Percentiles rank a stretch among this genome's conserved stretches.
These are phyloP conservation scores for Stagonosporopsis vannaccii DNA, from an alignment of 2,329 filamentous ascomycete genomes.

Conservation along the genomic window DNA sequence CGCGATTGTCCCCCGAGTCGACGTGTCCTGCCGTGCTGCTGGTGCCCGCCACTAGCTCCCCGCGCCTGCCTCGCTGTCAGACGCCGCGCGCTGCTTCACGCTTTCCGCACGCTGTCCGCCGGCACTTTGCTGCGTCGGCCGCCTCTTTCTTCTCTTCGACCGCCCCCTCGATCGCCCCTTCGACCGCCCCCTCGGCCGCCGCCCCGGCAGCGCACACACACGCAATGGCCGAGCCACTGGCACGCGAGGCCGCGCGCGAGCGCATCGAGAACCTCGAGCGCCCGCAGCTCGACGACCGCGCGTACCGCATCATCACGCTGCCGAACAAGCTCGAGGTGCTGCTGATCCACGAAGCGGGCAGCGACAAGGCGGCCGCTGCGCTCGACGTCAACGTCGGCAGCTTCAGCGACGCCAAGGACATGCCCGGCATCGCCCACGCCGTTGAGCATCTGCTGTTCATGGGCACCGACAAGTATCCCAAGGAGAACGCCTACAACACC, in stretches of 20 bases:
- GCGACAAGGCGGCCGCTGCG: conserved; percentile 95
- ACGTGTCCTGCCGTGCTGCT: conserved; percentile 9
- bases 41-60: conserved; percentile 29
- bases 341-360: conserved; percentile 90
- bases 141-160: neutral
- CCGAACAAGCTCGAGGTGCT: conserved; percentile 89
- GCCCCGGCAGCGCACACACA: neutral
- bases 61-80: conserved; percentile 31
- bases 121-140: conserved; percentile 1
- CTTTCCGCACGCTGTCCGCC: conserved; percentile 17
- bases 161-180: neutral
- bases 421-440: conserved; percentile 94
- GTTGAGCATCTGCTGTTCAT: conserved; percentile 98
- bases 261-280: conserved; percentile 75
- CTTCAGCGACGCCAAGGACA: conserved; percentile 88
- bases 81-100: conserved; percentile 13
- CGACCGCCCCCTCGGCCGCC: neutral
- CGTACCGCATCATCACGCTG: conserved; percentile 86
- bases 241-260: conserved; percentile 25
- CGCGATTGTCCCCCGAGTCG: conserved; percentile 25
- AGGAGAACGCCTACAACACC: conserved; percentile 81
- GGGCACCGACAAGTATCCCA: conserved; percentile 96
- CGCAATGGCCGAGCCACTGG: conserved; percentile 43
- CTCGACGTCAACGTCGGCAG: conserved; percentile 96
- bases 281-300: conserved; percentile 82